Conservation (phyloP, 2,329 filamentous ascomycete genomes). For the Trichoderma breve region DNA sequence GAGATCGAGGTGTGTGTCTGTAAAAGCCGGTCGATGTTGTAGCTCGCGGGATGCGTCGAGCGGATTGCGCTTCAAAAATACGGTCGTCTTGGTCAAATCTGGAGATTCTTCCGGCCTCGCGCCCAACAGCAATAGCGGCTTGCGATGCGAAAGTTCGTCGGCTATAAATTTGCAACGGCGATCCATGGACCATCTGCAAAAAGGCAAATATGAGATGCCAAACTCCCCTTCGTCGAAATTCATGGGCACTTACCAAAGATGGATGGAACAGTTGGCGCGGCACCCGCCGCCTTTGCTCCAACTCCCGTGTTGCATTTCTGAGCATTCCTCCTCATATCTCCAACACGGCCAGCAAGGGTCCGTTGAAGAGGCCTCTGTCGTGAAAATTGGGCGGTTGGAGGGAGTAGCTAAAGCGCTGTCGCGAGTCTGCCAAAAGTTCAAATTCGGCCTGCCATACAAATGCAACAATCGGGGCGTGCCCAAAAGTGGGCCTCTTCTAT, state of each 20-base stretch:
- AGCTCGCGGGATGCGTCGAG: neutral
- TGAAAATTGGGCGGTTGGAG: neutral
- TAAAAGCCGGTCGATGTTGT: neutral
- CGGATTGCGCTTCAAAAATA: neutral
- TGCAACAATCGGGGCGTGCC: conserved; percentile 28
- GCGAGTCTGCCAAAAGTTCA: conserved; percentile 13
- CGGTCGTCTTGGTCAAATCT: conserved; percentile 2
- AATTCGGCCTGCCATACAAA: conserved; percentile 26
- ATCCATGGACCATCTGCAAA: conserved; percentile 13
- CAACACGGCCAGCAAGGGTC: conserved; percentile 19
- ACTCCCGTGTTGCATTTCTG: conserved; percentile 34
- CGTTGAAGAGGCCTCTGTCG: conserved; percentile 13
- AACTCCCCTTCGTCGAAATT: neutral
- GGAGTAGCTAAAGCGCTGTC: neutral
- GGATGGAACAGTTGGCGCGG: conserved; percentile 26
- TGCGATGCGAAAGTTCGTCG: conserved; percentile 13
- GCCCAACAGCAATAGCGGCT: neutral
- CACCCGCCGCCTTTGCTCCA: conserved; percentile 31
- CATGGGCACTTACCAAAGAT: conserved; percentile 25
- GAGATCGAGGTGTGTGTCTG: neutral
- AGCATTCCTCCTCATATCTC: conserved; percentile 40
- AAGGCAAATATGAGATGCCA: neutral
- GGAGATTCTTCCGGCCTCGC: neutral
- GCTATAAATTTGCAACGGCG: neutral
- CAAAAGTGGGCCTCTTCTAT: conserved; percentile 16